These are phyloP conservation scores for Hippophae gyantsensis DNA, from an alignment of 306 rosid species.

Conservation along the genomic window DNA sequence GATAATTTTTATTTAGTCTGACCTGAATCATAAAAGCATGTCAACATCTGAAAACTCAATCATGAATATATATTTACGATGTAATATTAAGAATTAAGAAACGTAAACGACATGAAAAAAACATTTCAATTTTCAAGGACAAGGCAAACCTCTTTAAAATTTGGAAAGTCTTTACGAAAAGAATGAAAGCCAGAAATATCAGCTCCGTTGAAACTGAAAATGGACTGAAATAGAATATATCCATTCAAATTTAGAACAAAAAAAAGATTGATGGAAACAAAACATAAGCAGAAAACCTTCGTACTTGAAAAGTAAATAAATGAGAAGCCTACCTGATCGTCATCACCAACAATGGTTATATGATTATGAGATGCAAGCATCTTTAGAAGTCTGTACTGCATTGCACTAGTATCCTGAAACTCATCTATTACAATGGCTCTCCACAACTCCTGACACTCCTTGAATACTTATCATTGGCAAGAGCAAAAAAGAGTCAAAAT, in stretches of 20 bases:
- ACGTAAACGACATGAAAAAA: slow-evolving; percentile 1
- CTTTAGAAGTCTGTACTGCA: slow-evolving; percentile 72
- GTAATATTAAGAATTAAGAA: slow-evolving; percentile 5
- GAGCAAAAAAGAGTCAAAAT: slow-evolving; percentile 27
- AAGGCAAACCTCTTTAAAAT: slow-evolving; percentile 65
- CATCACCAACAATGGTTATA: slow-evolving; percentile 93
- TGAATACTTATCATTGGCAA: slow-evolving; percentile 40
- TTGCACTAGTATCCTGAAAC: slow-evolving; percentile 96
- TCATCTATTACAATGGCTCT: slow-evolving; percentile 86
- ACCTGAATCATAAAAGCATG: slow-evolving; percentile 37
- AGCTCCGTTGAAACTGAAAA: slow-evolving; percentile 97
- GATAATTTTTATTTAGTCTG: slow-evolving; percentile 82
- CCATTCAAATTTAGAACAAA: slow-evolving; percentile 16
- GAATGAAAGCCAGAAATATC: slow-evolving; percentile 82
- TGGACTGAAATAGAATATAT: slow-evolving; percentile 53
- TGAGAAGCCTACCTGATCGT: slow-evolving; percentile 58
- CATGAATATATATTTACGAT: neutral
- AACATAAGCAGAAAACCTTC: slow-evolving; percentile 8
- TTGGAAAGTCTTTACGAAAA: slow-evolving; percentile 72
- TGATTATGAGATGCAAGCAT: slow-evolving; percentile 59
- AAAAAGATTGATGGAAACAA: slow-evolving; percentile 1
- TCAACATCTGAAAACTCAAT: slow-evolving; percentile 15
- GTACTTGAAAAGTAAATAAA: neutral
- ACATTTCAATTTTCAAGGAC: slow-evolving; percentile 9
- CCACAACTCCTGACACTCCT: slow-evolving; percentile 67